Evolutionary conservation across 306 rosid genomes (phyloP).

Genomic region (Myrica gale): DNA sequence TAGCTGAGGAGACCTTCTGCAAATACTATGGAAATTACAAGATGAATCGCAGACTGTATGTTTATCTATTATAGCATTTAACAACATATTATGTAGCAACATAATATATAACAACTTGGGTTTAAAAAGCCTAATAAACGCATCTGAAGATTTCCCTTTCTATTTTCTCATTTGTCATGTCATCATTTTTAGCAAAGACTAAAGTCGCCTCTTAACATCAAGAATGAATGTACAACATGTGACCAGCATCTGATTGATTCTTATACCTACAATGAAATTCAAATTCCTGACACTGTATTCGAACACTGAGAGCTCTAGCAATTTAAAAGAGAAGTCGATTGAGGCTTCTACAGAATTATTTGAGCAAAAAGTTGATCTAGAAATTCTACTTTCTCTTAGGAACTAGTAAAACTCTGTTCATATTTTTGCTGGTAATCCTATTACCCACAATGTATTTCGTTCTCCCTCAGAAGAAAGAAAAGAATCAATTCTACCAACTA

Average conservation of each 20-base stretch:
- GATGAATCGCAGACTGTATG: neutral
- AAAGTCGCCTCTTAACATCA: neutral
- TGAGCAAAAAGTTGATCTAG: neutral
- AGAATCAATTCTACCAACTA: constrained; percentile 20
- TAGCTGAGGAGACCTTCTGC: neutral
- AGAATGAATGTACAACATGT: neutral
- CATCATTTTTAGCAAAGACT: neutral
- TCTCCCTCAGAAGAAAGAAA: too few relatives aligned
- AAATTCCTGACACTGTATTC: neutral
- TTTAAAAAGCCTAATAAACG: neutral
- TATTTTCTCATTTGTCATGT: neutral
- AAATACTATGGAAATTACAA: neutral
- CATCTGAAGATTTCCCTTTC: neutral
- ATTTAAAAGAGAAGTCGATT: neutral
- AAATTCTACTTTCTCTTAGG: neutral
- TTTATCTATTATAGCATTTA: neutral
- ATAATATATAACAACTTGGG: too few relatives aligned
- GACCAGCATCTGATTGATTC: neutral
- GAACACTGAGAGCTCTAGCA: neutral
- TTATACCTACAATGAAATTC: neutral
- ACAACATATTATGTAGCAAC: neutral
- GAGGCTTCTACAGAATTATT: neutral
- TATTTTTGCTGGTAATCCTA: neutral
- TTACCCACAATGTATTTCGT: too few relatives aligned
- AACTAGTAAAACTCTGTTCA: neutral